phyloP scores from a whole-genome alignment of 108 stramenopile genomes.

The Cylindrotheca closterium region DNA sequence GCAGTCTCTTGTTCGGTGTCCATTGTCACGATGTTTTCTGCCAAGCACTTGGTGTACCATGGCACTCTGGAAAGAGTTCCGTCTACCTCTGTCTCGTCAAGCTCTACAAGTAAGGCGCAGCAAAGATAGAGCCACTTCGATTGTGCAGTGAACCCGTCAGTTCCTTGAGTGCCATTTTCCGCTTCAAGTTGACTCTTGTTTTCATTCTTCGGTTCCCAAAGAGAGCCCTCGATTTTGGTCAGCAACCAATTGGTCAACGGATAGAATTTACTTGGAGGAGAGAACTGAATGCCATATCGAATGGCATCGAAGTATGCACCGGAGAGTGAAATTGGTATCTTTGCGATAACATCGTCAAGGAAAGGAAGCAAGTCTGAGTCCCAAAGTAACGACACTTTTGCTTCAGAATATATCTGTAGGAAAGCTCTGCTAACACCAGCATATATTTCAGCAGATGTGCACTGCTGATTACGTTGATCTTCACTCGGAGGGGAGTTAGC shows the following conservation, averaged over 20 bases:
- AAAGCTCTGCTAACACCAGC: slow-evolving; percentile 68
- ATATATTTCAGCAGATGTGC: slow-evolving; percentile 85
- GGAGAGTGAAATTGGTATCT: slow-evolving; percentile 65
- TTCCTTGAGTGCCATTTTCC: slow-evolving; percentile 30
- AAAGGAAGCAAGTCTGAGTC: slow-evolving; percentile 66
- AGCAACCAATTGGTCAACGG: slow-evolving; percentile 62
- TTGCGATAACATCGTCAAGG: slow-evolving; percentile 71
- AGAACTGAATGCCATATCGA: slow-evolving; percentile 72
- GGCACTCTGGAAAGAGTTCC: slow-evolving; percentile 20
- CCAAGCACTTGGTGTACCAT: slow-evolving; percentile 35
- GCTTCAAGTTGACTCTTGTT: slow-evolving; percentile 14
- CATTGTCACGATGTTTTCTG: not conserved
- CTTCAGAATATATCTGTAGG: slow-evolving; percentile 32
- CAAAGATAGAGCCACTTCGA: slow-evolving; percentile 83
- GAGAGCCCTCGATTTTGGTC: slow-evolving; percentile 55
- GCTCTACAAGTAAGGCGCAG: slow-evolving; percentile 75
- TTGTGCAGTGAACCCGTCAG: slow-evolving; percentile 80
- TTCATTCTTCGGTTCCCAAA: slow-evolving; percentile 65
- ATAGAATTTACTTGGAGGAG: slow-evolving; percentile 49
- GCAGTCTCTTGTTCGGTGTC: slow-evolving; percentile 10
- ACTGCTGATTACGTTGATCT: slow-evolving; percentile 85
- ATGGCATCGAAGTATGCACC: slow-evolving; percentile 77
- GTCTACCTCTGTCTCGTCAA: slow-evolving; percentile 52
- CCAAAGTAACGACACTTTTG: slow-evolving; percentile 49
- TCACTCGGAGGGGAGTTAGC: slow-evolving; percentile 79